Conservation (phyloP, 768 basidiomycete genomes). For the Tylopilus rubrobrunneus region DNA sequence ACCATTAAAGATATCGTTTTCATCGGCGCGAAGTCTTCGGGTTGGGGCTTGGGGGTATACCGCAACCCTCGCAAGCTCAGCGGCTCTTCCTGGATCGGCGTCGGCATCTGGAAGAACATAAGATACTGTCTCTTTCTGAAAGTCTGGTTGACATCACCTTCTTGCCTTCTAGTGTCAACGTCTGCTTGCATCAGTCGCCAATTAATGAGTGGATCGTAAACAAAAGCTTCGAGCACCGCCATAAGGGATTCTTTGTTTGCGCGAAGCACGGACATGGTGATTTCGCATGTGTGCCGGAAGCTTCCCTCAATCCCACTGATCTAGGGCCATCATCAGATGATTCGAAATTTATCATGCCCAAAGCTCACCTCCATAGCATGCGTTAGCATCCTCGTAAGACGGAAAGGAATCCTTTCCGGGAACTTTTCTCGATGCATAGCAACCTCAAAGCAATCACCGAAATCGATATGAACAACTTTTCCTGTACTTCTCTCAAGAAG, state of each 20-base stretch:
- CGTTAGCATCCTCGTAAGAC: slow-evolving; percentile 95
- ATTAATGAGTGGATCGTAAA: slow-evolving; percentile 96
- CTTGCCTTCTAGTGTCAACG: slow-evolving; percentile 63
- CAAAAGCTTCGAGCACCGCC: slow-evolving; percentile 98
- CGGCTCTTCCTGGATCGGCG: slow-evolving; percentile 48
- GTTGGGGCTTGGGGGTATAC: slow-evolving; percentile 76
- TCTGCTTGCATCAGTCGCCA: slow-evolving; percentile 92
- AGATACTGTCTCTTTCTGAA: background rate
- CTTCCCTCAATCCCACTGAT: slow-evolving; percentile 98
- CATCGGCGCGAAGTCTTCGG: slow-evolving; percentile 84
- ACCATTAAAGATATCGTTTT: slow-evolving; percentile 94
- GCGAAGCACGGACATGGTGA: slow-evolving; percentile 94
- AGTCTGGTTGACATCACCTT: slow-evolving; percentile 44
- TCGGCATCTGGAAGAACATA: slow-evolving; percentile 34
- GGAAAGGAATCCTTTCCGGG: slow-evolving; percentile 98
- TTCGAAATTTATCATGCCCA: background rate
- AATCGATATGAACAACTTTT: slow-evolving; percentile 95
- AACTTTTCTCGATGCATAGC: slow-evolving; percentile 98
- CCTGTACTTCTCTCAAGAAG: slow-evolving; percentile 89
- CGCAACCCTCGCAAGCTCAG: slow-evolving; percentile 62
- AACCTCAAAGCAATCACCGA: slow-evolving; percentile 97
- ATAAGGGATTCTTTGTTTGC: slow-evolving; percentile 99
- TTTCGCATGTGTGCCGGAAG: slow-evolving; percentile 93
- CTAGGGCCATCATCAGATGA: slow-evolving; percentile 37
- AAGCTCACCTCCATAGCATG: slow-evolving; percentile 93